Conservation (phyloP, 2,329 filamentous ascomycete species). For the Sclerotinia borealis region DNA sequence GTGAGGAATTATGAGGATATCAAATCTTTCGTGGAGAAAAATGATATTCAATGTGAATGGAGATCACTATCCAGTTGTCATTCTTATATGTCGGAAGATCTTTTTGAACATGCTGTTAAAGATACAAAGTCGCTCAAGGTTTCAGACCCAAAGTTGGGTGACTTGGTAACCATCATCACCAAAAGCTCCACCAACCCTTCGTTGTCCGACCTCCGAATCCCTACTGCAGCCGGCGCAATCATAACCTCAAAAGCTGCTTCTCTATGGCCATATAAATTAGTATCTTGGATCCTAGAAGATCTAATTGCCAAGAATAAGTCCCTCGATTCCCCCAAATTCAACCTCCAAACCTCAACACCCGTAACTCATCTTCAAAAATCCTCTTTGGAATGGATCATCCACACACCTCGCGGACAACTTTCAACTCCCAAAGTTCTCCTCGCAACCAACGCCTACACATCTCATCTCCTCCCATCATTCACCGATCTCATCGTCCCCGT, state of each 20-base stretch:
- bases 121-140: conserved; percentile 46
- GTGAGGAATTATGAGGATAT: conserved; percentile 60
- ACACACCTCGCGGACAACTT: conserved; percentile 65
- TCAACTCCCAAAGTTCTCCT: conserved; percentile 60
- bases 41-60: conserved; percentile 66
- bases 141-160: conserved; percentile 51
- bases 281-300: conserved; percentile 60
- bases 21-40: conserved; percentile 46
- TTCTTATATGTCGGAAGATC: conserved; percentile 50
- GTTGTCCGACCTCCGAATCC: conserved; percentile 49
- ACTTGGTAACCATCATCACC: conserved; percentile 32
- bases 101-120: conserved; percentile 46
- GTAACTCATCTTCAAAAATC: conserved; percentile 44
- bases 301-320: conserved; percentile 17
- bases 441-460: conserved; percentile 80
- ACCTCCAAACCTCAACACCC: conserved; percentile 69
- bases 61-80: conserved; percentile 56
- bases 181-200: conserved; percentile 30
- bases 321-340: conserved; percentile 42
- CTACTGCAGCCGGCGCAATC: conserved; percentile 55
- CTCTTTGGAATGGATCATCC: conserved; percentile 48
- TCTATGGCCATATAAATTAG: conserved; percentile 80
- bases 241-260: conserved; percentile 60
- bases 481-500: conserved; percentile 69
- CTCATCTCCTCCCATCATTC: conserved; percentile 64